Evolutionary conservation across 768 basidiomycete species (phyloP).

Genomic region (Sarcomyxa edulis): DNA sequence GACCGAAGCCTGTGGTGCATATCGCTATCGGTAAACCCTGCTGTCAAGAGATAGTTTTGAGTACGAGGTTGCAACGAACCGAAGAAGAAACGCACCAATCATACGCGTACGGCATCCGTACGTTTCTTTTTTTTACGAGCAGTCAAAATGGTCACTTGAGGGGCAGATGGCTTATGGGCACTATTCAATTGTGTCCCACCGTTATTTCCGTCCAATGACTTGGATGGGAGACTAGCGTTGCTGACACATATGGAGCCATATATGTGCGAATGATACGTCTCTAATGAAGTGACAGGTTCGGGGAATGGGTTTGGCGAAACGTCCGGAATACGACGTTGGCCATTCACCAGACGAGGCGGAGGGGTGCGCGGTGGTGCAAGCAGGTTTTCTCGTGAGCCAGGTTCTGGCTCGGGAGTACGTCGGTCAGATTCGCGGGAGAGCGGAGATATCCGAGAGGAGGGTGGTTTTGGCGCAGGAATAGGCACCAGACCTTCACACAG

Average conservation of each 20-base stretch:
- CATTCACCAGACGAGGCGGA: slow-evolving; percentile 29
- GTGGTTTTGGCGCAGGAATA: slow-evolving; percentile 13
- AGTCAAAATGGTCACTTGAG: slow-evolving; percentile 51
- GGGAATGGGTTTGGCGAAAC: slow-evolving; percentile 64
- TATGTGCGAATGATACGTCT: slow-evolving; percentile 56
- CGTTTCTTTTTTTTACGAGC: slow-evolving; percentile 55
- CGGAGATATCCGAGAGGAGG: slow-evolving; percentile 9
- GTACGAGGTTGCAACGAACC: no score
- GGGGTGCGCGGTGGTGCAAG: slow-evolving; percentile 51
- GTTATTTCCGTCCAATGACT: background rate
- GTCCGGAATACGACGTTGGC: slow-evolving; percentile 29
- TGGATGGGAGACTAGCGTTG: slow-evolving; percentile 32
- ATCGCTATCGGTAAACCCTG: no score
- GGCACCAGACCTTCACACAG: slow-evolving; percentile 60
- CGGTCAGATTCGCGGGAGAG: slow-evolving; percentile 19
- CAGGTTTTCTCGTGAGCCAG: slow-evolving; percentile 11
- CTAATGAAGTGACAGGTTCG: slow-evolving; percentile 56
- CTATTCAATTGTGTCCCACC: slow-evolving; percentile 1
- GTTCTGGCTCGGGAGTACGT: slow-evolving; percentile 36
- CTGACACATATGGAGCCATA: slow-evolving; percentile 52
- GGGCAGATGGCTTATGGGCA: slow-evolving; percentile 6
- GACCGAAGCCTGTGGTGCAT: no score
- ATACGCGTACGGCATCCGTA: slow-evolving; percentile 10
- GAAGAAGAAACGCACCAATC: background rate
- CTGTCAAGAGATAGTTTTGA: no score